Evolutionary conservation across 805 yeast genomes (phyloP), one percentile per base, ranked within the genome.

Genomic region (Tetrapisispora phaffii): DNA sequence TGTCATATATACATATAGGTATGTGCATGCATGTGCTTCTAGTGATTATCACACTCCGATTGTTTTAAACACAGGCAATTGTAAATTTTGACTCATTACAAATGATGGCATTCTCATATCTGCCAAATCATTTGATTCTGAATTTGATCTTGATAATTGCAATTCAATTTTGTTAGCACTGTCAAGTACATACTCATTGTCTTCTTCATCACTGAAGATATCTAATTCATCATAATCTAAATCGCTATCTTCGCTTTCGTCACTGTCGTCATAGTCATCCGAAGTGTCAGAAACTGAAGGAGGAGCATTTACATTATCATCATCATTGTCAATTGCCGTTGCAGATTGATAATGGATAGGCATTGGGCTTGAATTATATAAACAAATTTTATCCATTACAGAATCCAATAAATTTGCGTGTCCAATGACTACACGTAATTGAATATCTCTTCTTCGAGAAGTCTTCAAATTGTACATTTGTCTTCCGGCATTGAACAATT

Each of bases 371-470:
- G 19, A 15, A 23, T 22, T 36, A 23, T 36, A 36, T 3, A 22
- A 9, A 23, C 47, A 51, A 8, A 57, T 52, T 20, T 41, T 51
- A 17, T 56, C 60, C 46, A 53, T 53, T 8, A 62, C 38, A 19
- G 51, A 52, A 44, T 63, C 67, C 26, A 62, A 46, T 34, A 63
- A 42, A 47, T 62, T 60, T 1, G 67, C 66, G 45, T 63, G 67
- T 3, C 63, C 66, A 0, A 63, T 63, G 15, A 63, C 42, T 7
- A 56, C 51, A 22, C 67, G 46, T 20, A 62, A 44, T 22, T 63
- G 52, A 31, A 50, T 50, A 24, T 59, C 61, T 38, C 50, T 56
- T 23, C 38, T 44, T 29, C 44, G 40, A 26, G 40, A 49, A 21
- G 44, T 44, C 2, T 2, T 17, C 15, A 17, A 4, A 38, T 38